Conservation (phyloP, 2,329 filamentous ascomycete genomes). For the Acephala macrosclerotiorum region DNA sequence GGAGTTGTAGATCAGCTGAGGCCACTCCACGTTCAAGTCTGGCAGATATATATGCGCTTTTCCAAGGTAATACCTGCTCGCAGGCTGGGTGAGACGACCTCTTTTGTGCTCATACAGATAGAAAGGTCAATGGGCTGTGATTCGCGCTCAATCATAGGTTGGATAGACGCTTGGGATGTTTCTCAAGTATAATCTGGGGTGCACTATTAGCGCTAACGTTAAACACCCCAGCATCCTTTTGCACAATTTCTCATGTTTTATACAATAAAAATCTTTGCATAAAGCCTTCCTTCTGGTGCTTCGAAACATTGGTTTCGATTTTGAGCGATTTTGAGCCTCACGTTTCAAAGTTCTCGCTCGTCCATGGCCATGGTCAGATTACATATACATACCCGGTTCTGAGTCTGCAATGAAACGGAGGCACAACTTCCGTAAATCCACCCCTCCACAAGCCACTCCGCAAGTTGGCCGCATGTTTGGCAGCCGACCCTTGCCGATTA, state of each 20-base stretch:
- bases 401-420: slow-evolving; percentile 10
- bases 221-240: slow-evolving; percentile 21
- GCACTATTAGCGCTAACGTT: slow-evolving; percentile 35
- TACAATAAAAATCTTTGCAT: slow-evolving; percentile 18
- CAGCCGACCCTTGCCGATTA: slow-evolving; percentile 7
- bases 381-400: neutral
- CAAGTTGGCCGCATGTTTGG: neutral
- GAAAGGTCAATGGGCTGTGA: slow-evolving; percentile 15
- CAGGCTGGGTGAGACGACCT: neutral
- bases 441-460: neutral
- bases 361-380: neutral
- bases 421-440: slow-evolving; percentile 12
- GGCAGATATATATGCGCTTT: slow-evolving; percentile 4
- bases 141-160: slow-evolving; percentile 24
- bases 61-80: neutral
- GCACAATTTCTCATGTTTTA: slow-evolving; percentile 27
- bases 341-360: neutral
- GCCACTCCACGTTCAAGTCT: slow-evolving; percentile 10
- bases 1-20: slow-evolving; percentile 36
- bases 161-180: slow-evolving; percentile 31
- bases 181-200: slow-evolving; percentile 25
- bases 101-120: slow-evolving; percentile 12
- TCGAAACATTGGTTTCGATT: neutral
- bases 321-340: slow-evolving; percentile 10
- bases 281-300: slow-evolving; percentile 10